Conservation (phyloP, 164 flowering plant genomes). For the Piper betle region DNA sequence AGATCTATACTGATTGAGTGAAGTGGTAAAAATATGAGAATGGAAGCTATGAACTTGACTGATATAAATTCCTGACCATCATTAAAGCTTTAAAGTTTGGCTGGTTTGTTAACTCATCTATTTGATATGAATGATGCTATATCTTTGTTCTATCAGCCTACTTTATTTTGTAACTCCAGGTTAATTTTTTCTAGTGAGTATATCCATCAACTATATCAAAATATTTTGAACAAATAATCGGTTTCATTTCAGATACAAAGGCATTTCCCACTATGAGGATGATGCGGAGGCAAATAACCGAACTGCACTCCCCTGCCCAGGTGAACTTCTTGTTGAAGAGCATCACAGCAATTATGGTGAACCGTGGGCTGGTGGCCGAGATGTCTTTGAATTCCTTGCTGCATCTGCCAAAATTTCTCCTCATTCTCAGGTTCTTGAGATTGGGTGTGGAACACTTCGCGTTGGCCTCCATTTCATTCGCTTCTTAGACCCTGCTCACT, state of each 20-base stretch:
- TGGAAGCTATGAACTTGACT: no score
- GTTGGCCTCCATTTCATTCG: conserved; percentile 90
- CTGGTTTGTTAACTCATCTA: background rate
- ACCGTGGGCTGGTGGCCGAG: conserved; percentile 99
- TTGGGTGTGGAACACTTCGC: conserved; percentile 87
- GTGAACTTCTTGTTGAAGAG: conserved; percentile 83
- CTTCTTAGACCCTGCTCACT: conserved; percentile 50
- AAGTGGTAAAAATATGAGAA: no score
- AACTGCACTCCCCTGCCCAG: conserved; percentile 77
- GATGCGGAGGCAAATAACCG: conserved; percentile 49
- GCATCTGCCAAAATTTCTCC: conserved; percentile 36
- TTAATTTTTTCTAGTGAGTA: background rate
- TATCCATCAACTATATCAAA: background rate
- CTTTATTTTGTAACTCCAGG: background rate
- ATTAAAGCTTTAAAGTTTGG: conserved; percentile 14
- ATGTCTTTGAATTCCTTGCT: conserved; percentile 90
- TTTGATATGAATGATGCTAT: background rate
- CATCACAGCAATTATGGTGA: conserved; percentile 99
- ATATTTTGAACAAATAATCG: background rate
- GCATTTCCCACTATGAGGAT: conserved; percentile 81
- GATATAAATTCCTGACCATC: no score
- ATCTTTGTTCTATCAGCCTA: background rate
- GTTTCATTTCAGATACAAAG: conserved; percentile 56
- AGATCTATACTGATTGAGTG: no score
- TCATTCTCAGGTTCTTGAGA: conserved; percentile 70